Base-by-base conservation (phyloP, 441 rosid genomes). In the Erodium moschatum region DNA sequence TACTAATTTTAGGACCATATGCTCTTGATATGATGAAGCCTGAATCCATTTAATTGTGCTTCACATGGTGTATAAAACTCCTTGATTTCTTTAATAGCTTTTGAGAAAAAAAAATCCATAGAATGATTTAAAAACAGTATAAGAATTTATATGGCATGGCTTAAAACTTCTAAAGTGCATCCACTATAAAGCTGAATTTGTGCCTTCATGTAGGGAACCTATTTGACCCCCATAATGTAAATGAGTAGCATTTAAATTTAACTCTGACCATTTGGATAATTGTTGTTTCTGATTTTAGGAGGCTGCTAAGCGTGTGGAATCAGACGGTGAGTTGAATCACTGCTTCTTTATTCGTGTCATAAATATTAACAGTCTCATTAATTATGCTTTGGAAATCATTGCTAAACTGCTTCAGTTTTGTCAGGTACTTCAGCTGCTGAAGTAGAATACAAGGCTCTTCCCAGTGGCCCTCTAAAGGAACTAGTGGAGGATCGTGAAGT, bases 361-460 rank as follows among this genome's bases (percentile, higher is more conserved):
- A 67, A 60, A 29, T 38, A 58, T 20, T 16, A 58, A 11, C 16
- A 20, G 12, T 5, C 64, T 18, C 27, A 9, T 9, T 20, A 18
- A 16, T 6, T 16, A 16, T 6, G 5, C 29, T 46, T 65, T 64
- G 19, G 52, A 65, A 29, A 46, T 54, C 9, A 66, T 24, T 48
- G 56, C 56, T 48, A 48, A 48, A 48, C 0, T 70, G 38, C 11
- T 67, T 6, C 64, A 66, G 4, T 73, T 70, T 42, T 64, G 33
- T 67, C 77, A 83, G 88, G 73, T 73, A 71, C 66, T 67, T 74
- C 58, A 68, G 67, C 67, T 65, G 69, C 69, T 5, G 86, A 80
- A 54, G 81, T 78, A 2, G 89, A 77, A 67, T 84, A 86, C 74
- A 63, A 62, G 74, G 80, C 85, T 71, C 89, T 86, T 72, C 90